phyloP scores from a whole-genome alignment of 768 basidiomycete genomes.

The Leccinellum rugosiceps region DNA sequence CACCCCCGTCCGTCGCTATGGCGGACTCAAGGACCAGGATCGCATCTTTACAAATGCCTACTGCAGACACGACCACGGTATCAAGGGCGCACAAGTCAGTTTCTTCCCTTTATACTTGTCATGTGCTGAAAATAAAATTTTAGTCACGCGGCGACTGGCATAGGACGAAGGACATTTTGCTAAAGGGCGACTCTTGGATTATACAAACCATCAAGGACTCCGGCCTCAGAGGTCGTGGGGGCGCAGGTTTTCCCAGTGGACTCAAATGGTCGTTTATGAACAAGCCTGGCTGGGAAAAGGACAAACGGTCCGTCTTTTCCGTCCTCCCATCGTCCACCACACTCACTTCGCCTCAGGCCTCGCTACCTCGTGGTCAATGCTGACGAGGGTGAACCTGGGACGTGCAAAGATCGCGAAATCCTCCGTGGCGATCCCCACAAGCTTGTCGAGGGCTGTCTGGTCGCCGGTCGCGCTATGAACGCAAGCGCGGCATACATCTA shows the following conservation, averaged over 20 bases:
- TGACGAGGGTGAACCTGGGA: constrained; percentile 98
- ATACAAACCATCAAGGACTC: constrained; percentile 96
- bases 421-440: constrained; percentile 98
- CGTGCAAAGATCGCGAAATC: constrained; percentile 99
- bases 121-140: not conserved
- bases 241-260: constrained; percentile 95
- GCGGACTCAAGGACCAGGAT: constrained; percentile 92
- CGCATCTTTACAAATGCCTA: constrained; percentile 92
- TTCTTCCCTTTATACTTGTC: no score
- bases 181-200: constrained; percentile 96
- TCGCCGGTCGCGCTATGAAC: constrained; percentile 97
- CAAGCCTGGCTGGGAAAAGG: constrained; percentile 98
- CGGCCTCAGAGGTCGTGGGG: constrained; percentile 91
- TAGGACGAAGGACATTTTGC: constrained; percentile 90
- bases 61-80: constrained; percentile 82
- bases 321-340: not conserved
- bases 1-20: constrained; percentile 87
- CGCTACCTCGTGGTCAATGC: constrained; percentile 98
- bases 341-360: constrained; percentile 51
- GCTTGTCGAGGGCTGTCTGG: constrained; percentile 94
- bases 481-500: constrained; percentile 99
- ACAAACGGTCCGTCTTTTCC: constrained; percentile 56
- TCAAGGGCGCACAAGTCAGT: constrained; percentile 86
- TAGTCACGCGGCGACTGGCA: constrained; percentile 98
- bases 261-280: constrained; percentile 99